Evolutionary conservation across 2,329 filamentous ascomycete species (phyloP).

Genomic region (Dactylonectria macrodidyma): DNA sequence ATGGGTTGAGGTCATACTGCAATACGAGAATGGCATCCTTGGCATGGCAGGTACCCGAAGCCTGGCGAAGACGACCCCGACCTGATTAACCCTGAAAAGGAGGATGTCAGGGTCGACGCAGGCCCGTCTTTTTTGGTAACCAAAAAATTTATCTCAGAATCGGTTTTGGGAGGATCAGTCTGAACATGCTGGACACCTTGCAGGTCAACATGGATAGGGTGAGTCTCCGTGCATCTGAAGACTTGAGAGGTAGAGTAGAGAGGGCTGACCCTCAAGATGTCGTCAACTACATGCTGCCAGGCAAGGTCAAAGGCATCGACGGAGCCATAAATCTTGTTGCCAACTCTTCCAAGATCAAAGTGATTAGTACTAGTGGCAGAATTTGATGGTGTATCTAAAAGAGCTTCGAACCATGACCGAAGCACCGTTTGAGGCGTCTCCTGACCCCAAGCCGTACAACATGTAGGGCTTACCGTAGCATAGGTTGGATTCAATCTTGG

Average conservation of each 20-base stretch:
- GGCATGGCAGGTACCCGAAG: slow-evolving; percentile 77
- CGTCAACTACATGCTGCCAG: background rate
- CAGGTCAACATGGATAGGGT: slow-evolving; percentile 79
- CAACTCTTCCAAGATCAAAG: background rate
- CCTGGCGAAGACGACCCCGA: slow-evolving; percentile 86
- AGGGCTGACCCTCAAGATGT: background rate
- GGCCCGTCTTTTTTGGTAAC: slow-evolving; percentile 86
- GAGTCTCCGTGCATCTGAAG: background rate
- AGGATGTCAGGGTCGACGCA: slow-evolving; percentile 85
- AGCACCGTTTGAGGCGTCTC: no score
- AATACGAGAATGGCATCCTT: slow-evolving; percentile 85
- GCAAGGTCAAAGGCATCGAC: background rate
- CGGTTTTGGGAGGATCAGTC: slow-evolving; percentile 82
- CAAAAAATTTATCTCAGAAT: slow-evolving; percentile 95
- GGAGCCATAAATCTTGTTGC: background rate
- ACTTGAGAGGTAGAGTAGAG: background rate
- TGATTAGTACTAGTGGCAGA: no score
- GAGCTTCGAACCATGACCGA: no score
- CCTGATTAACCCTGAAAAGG: slow-evolving; percentile 92
- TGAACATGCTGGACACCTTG: slow-evolving; percentile 91
- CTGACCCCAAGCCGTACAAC: no score
- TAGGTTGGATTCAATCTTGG: no score
- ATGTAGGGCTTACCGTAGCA: no score
- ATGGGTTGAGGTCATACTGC: slow-evolving; percentile 82
- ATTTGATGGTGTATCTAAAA: no score